phyloP scores from a whole-genome alignment of 257 asterid genomes.

The Solanum sejunctum region DNA sequence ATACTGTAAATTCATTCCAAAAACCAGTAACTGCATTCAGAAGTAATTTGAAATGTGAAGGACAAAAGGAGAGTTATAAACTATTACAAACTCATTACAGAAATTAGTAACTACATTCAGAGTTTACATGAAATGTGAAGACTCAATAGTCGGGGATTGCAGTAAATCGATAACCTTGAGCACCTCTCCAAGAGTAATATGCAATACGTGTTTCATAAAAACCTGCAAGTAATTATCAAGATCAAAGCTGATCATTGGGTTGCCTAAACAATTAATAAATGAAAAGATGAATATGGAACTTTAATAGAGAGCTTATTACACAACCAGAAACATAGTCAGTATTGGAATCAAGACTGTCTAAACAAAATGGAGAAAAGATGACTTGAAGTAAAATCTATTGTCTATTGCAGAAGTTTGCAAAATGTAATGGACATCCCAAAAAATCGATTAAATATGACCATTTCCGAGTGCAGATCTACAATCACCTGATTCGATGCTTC shows the following conservation, averaged over 20 bases:
- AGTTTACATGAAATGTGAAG: neutral
- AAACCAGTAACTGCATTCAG: neutral
- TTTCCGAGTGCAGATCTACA: neutral
- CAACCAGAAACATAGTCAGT: neutral
- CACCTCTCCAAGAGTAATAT: slow-evolving; percentile 69
- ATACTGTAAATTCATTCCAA: neutral
- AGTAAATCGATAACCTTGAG: slow-evolving; percentile 42
- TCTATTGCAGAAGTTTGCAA: neutral
- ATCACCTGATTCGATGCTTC: neutral
- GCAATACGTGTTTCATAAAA: slow-evolving; percentile 81
- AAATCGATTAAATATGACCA: neutral
- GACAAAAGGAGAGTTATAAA: neutral
- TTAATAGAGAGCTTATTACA: neutral
- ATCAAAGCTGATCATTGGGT: neutral
- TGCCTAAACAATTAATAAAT: neutral
- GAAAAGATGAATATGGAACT: neutral
- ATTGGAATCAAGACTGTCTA: neutral
- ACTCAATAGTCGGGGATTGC: slow-evolving; percentile 71
- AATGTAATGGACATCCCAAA: neutral
- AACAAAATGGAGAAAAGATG: neutral
- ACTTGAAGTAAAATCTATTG: neutral
- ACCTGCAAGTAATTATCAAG: slow-evolving; percentile 24
- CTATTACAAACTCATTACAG: neutral
- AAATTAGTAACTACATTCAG: neutral
- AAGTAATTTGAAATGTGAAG: neutral